Conservation (phyloP, 257 asterid species). For the Mentha longifolia region DNA sequence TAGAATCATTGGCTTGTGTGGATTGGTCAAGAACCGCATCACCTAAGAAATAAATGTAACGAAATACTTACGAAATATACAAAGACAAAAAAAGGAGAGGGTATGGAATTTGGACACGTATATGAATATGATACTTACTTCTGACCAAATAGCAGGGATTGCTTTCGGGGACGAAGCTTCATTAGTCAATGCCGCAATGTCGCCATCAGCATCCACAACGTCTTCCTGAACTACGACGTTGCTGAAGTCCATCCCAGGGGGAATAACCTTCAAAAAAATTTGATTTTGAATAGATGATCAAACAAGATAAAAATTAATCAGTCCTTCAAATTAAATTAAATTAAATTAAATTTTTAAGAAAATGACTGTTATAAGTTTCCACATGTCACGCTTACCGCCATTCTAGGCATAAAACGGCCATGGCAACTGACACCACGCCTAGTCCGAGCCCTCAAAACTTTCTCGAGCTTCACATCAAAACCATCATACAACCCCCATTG, state of each 20-base stretch:
- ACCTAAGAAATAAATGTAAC: conserved; percentile 45
- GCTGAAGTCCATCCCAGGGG: conserved; percentile 79
- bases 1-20: conserved; percentile 81
- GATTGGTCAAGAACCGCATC: conserved; percentile 63
- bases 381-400: conserved; percentile 58
- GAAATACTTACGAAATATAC: neutral
- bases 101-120: neutral
- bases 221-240: conserved; percentile 60
- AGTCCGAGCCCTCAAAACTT: conserved; percentile 57
- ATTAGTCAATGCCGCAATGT: conserved; percentile 49
- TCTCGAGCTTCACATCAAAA: conserved; percentile 60
- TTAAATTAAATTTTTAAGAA: too few species aligned
- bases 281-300: neutral
- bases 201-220: conserved; percentile 69
- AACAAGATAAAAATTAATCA: too few species aligned
- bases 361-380: too few species aligned
- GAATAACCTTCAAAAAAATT: conserved; percentile 50
- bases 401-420: conserved; percentile 74
- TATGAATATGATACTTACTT: conserved; percentile 42
- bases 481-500: conserved; percentile 80
- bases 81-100: neutral
- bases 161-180: conserved; percentile 76
- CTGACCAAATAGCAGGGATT: conserved; percentile 67
- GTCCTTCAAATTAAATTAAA: too few species aligned
- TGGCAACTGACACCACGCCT: conserved; percentile 63